Percentiles rank a stretch among this genome's conserved stretches.
Conservation (phyloP, 768 basidiomycete genomes). For the Naganishia kalamii region DNA sequence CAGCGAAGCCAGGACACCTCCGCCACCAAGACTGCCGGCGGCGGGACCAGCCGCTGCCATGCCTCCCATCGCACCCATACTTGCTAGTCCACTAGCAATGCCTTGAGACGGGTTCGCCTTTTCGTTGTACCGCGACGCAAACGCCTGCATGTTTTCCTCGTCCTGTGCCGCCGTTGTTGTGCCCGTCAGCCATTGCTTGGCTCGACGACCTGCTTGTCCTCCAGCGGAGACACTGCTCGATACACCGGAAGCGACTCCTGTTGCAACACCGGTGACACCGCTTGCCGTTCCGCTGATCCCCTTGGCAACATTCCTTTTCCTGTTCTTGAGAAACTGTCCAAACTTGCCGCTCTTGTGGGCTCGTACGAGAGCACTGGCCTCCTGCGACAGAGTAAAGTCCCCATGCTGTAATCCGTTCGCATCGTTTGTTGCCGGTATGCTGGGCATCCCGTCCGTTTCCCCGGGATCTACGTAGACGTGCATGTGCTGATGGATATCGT, state of each 20-base stretch:
- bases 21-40: constrained; percentile 36
- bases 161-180: neutral
- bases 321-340: constrained; percentile 39
- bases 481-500: constrained; percentile 23
- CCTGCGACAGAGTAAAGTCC: constrained; percentile 18
- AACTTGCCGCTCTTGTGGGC: constrained; percentile 41
- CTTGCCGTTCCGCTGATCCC: constrained; percentile 19
- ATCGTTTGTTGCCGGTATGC: constrained; percentile 46
- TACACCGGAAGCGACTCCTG: constrained; percentile 9
- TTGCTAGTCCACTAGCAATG: neutral
- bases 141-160: constrained; percentile 30
- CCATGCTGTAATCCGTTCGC: constrained; percentile 9
- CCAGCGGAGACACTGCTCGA: constrained; percentile 6
- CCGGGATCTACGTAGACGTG: constrained; percentile 56
- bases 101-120: neutral
- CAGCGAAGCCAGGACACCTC: constrained; percentile 62
- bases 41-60: neutral
- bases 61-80: constrained; percentile 24
- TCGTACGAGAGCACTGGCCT: constrained; percentile 42
- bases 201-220: neutral
- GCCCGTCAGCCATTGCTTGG: neutral
- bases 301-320: constrained; percentile 27
- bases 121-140: constrained; percentile 25
- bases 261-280: constrained; percentile 20
- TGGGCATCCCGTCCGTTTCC: constrained; percentile 63